Percentiles rank a stretch among this genome's conserved stretches.
Evolutionary conservation across 2,329 filamentous ascomycete genomes (phyloP).

Genomic region (Aspergillus fumigatus): DNA sequence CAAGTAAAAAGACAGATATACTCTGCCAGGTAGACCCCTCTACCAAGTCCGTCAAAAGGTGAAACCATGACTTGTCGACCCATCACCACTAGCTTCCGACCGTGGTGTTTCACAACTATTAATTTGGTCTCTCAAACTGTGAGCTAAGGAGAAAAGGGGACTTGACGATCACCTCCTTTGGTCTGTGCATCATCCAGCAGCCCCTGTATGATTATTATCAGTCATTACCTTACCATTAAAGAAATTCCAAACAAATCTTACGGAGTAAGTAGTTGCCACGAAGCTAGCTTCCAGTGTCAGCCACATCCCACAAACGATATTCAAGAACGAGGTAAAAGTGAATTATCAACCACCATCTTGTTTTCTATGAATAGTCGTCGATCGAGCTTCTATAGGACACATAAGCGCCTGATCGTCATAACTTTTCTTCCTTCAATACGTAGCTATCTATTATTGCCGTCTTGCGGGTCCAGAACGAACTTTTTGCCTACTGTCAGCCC

Average conservation of each 20-base stretch:
- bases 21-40: neutral
- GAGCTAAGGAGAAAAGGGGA: slow-evolving; percentile 9
- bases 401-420: neutral
- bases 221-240: neutral
- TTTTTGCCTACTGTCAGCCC: neutral
- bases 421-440: neutral
- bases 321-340: neutral
- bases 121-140: neutral
- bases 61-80: neutral
- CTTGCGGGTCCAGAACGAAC: neutral
- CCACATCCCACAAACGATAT: neutral
- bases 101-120: slow-evolving; percentile 1
- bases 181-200: slow-evolving; percentile 11
- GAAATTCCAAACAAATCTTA: neutral
- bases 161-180: slow-evolving; percentile 14
- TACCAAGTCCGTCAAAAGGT: neutral
- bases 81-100: neutral
- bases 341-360: neutral
- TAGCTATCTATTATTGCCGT: neutral
- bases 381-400: neutral
- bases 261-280: neutral
- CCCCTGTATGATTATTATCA: slow-evolving; percentile 4
- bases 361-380: neutral
- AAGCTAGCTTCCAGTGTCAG: neutral
- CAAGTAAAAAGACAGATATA: neutral